Percentiles rank a stretch among this genome's conserved stretches.
These are phyloP conservation scores for Coniosporium apollinis DNA, from an alignment of 495 filamentous ascomycete species.

Conservation along the genomic window DNA sequence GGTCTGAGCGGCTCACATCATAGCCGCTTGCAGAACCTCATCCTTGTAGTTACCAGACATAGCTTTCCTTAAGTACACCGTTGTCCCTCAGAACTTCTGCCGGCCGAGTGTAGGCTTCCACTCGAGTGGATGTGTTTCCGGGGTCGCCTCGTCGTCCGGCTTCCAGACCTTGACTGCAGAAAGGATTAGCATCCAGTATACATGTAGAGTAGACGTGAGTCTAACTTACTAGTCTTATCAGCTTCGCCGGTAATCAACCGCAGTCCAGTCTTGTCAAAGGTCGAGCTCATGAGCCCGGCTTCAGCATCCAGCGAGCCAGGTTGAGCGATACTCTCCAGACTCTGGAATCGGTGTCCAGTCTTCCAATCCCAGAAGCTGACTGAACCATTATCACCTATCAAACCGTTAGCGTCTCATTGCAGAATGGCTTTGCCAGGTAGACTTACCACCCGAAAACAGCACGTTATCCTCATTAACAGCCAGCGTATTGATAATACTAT, in stretches of 20 bases:
- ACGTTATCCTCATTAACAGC: slow-evolving; percentile 88
- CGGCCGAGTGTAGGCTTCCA: slow-evolving; percentile 78
- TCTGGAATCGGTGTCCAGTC: slow-evolving; percentile 79
- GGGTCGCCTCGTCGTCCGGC: slow-evolving; percentile 73
- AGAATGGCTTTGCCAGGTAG: too few relatives aligned
- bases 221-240: slow-evolving; percentile 96
- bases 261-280: slow-evolving; percentile 75
- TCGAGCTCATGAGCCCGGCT: slow-evolving; percentile 80
- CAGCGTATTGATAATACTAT: slow-evolving; percentile 91
- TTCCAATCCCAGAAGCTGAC: slow-evolving; percentile 99
- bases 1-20: too few relatives aligned
- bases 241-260: slow-evolving; percentile 86
- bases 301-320: slow-evolving; percentile 90
- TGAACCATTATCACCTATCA: slow-evolving; percentile 71
- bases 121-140: slow-evolving; percentile 77
- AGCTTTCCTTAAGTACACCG: too few relatives aligned
- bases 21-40: too few relatives aligned
- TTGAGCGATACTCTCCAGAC: slow-evolving; percentile 75
- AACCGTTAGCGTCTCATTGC: background rate
- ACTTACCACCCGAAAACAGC: slow-evolving; percentile 63
- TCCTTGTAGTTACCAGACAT: too few relatives aligned
- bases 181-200: too few relatives aligned
- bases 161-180: slow-evolving; percentile 99
- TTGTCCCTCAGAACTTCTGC: slow-evolving; percentile 46
- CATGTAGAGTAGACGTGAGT: too few relatives aligned